Evolutionary conservation across 192 early-diverging fungal species (phyloP).

Genomic region (Linnemannia zychae): DNA sequence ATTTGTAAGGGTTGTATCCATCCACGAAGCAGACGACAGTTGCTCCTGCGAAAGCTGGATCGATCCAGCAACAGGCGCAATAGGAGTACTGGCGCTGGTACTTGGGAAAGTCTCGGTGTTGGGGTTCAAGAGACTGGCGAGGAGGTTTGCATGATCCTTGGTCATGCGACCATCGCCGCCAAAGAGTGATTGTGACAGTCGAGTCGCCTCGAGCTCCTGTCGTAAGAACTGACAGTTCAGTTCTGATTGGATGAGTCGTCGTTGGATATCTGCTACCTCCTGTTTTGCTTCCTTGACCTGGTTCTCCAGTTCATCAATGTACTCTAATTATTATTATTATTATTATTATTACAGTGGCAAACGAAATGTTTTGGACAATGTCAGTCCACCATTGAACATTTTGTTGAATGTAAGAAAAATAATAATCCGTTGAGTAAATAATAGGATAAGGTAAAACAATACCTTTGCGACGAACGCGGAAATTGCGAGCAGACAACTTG

Average conservation of each 20-base stretch:
- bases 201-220: constrained; percentile 34
- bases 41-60: not conserved
- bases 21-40: not conserved
- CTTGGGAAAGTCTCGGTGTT: constrained; percentile 33
- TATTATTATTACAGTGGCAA: too few species aligned
- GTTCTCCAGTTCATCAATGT: constrained; percentile 71
- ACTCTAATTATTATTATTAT: constrained; percentile 56
- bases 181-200: constrained; percentile 39
- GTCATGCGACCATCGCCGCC: constrained; percentile 26
- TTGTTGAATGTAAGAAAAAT: not conserved
- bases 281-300: constrained; percentile 66
- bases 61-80: not conserved
- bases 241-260: constrained; percentile 56
- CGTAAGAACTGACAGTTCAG: constrained; percentile 50
- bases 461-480: constrained; percentile 85
- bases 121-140: constrained; percentile 41
- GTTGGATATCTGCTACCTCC: constrained; percentile 62
- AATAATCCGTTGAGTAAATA: not conserved
- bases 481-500: constrained; percentile 88
- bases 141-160: constrained; percentile 43
- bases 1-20: not conserved
- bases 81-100: not conserved
- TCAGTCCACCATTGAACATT: too few species aligned
- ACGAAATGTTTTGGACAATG: too few species aligned
- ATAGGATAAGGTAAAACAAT: not conserved